These are phyloP conservation scores for Talinum fruticosum DNA, from an alignment of 148 eudicot genomes.

Conservation along the genomic window DNA sequence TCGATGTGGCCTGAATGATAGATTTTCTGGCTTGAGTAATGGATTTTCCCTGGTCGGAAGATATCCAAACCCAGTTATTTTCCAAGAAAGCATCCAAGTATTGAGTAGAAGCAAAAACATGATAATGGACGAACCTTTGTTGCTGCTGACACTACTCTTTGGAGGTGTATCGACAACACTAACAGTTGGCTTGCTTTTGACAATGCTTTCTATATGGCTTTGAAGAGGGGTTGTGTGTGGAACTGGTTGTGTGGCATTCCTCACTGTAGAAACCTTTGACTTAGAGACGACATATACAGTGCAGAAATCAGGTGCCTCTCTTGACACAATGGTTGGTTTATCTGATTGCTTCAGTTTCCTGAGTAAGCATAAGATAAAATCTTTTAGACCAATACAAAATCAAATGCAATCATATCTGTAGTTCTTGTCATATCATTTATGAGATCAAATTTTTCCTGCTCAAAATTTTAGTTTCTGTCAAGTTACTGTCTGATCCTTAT, in stretches of 20 bases:
- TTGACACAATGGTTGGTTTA: constrained; percentile 52
- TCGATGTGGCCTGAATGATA: constrained; percentile 19
- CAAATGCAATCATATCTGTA: neutral
- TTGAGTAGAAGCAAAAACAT: neutral
- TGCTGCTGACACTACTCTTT: constrained; percentile 34
- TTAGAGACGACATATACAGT: constrained; percentile 79
- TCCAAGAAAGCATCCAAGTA: neutral
- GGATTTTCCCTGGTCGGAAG: constrained; percentile 40
- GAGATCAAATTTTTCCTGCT: too few species aligned
- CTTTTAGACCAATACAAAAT: neutral
- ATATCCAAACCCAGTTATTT: constrained; percentile 15
- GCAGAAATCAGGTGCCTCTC: constrained; percentile 84
- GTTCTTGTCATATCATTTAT: too few species aligned
- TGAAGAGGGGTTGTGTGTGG: constrained; percentile 67
- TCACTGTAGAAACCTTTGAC: constrained; percentile 61
- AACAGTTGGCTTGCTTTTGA: constrained; percentile 24
- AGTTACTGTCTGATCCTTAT: neutral
- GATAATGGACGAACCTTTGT: constrained; percentile 32
- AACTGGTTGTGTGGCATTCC: constrained; percentile 58
- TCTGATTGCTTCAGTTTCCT: constrained; percentile 67
- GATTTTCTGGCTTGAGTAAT: constrained; percentile 21
- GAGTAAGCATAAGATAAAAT: constrained; percentile 11
- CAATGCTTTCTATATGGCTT: constrained; percentile 39
- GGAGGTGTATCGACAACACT: constrained; percentile 29
- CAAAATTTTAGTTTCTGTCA: neutral